These are phyloP conservation scores for Anthracocystis setariae DNA, from an alignment of 1,284 basidiomycete species.

Conservation along the genomic window DNA sequence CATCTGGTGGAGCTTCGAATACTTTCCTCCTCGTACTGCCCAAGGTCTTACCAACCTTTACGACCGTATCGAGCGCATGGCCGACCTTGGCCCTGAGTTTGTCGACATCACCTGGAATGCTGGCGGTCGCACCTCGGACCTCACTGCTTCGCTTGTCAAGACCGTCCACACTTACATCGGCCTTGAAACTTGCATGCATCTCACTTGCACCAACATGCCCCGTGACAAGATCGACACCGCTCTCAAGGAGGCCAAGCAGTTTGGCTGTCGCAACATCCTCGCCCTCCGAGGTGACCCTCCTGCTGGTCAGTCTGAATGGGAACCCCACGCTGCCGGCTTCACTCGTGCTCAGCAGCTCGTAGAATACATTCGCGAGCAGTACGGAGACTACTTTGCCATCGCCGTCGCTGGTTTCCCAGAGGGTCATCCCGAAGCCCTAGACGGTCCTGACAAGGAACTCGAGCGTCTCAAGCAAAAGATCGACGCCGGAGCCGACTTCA, in stretches of 20 bases:
- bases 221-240: conserved; percentile 91
- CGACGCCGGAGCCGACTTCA: conserved; percentile 86
- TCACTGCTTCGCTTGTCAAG: conserved; percentile 81
- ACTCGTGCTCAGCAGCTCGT: conserved; percentile 64
- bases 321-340: conserved; percentile 64
- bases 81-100: conserved; percentile 92
- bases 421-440: conserved; percentile 71
- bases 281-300: conserved; percentile 79
- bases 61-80: conserved; percentile 98
- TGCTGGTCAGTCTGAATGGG: conserved; percentile 70
- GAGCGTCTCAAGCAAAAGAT: conserved; percentile 86
- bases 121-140: conserved; percentile 80
- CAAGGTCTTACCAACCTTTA: conserved; percentile 73
- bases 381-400: conserved; percentile 67
- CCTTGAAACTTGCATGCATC: conserved; percentile 67
- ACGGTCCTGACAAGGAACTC: conserved; percentile 75
- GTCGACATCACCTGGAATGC: conserved; percentile 99
- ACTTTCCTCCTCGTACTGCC: conserved; percentile 92
- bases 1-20: conserved; percentile 78
- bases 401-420: conserved; percentile 72
- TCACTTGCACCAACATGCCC: conserved; percentile 74
- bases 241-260: conserved; percentile 86
- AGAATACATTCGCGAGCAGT: conserved; percentile 62
- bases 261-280: conserved; percentile 93
- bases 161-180: conserved; percentile 71